Evolutionary conservation across 2,329 filamentous ascomycete species (phyloP).

Genomic region (Nannizziopsis barbatae): DNA sequence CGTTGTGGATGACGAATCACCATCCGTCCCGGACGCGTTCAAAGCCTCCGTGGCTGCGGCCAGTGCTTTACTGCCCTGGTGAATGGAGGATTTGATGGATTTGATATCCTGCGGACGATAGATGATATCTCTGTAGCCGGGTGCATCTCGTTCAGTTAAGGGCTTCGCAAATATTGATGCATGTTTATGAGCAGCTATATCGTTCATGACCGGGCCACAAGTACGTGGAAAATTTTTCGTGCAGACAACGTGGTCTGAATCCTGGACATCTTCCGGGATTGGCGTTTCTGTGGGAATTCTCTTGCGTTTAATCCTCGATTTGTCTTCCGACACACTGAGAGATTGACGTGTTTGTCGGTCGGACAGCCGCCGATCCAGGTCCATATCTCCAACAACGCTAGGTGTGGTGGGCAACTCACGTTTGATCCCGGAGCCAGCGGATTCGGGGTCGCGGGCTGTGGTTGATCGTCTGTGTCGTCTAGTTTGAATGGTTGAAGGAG

Average conservation of each 20-base stretch:
- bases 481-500: constrained; percentile 27
- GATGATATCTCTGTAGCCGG: constrained; percentile 63
- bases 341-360: neutral
- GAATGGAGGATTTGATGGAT: constrained; percentile 61
- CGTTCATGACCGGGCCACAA: constrained; percentile 60
- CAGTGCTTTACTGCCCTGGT: constrained; percentile 36
- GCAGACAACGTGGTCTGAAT: constrained; percentile 31
- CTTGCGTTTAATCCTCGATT: constrained; percentile 28
- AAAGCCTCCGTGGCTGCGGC: constrained; percentile 47
- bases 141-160: constrained; percentile 62
- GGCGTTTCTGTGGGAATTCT: constrained; percentile 27
- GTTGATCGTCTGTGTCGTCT: constrained; percentile 30
- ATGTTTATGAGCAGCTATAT: constrained; percentile 64
- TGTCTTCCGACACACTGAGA: constrained; percentile 1
- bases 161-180: constrained; percentile 70
- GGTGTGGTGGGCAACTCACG: constrained; percentile 29
- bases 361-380: constrained; percentile 18
- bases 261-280: constrained; percentile 16
- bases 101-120: constrained; percentile 67
- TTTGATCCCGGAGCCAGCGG: constrained; percentile 22
- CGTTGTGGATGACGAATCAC: constrained; percentile 38
- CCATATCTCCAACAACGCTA: constrained; percentile 22
- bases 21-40: constrained; percentile 46
- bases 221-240: constrained; percentile 50
- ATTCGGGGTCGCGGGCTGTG: constrained; percentile 26